phyloP scores from a whole-genome alignment of 495 filamentous ascomycete genomes.

The Sordaria brevicollis region DNA sequence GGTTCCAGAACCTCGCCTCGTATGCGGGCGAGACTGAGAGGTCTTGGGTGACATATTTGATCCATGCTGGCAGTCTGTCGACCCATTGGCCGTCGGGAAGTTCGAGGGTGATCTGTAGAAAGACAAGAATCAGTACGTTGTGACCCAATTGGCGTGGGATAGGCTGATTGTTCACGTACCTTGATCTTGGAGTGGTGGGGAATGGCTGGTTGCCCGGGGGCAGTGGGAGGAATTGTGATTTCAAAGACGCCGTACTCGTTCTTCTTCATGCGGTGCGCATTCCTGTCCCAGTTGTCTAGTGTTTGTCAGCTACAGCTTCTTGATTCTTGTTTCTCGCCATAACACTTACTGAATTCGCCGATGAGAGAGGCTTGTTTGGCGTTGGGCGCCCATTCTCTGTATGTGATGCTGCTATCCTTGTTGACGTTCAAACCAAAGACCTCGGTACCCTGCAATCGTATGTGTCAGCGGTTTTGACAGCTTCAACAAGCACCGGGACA shows the following conservation, averaged over 20 bases:
- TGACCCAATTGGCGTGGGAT: not conserved
- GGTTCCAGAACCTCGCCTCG: conserved; percentile 96
- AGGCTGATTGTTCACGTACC: conserved; percentile 34
- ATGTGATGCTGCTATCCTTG: conserved; percentile 73
- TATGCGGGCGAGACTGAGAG: conserved; percentile 79
- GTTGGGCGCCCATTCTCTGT: conserved; percentile 95
- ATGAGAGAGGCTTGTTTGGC: conserved; percentile 76
- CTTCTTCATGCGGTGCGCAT: conserved; percentile 75
- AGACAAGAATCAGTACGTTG: conserved; percentile 9
- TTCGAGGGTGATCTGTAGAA: conserved; percentile 66
- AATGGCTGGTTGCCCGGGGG: conserved; percentile 65
- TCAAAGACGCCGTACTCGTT: conserved; percentile 83
- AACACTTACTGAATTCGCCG: conserved; percentile 77
- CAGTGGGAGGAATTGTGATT: conserved; percentile 61
- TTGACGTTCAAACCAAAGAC: conserved; percentile 72
- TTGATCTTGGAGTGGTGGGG: conserved; percentile 93
- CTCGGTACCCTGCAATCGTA: conserved; percentile 58
- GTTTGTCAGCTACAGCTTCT: not conserved
- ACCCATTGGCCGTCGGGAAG: conserved; percentile 68
- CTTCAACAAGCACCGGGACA: not conserved
- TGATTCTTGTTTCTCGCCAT: not conserved
- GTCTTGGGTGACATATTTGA: conserved; percentile 92
- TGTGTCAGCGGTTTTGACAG: conserved; percentile 3
- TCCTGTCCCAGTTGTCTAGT: conserved; percentile 77
- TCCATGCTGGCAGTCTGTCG: conserved; percentile 90